These are phyloP conservation scores for Fonsecaea pedrosoi DNA, from an alignment of 2,329 filamentous ascomycete genomes.

Conservation along the genomic window DNA sequence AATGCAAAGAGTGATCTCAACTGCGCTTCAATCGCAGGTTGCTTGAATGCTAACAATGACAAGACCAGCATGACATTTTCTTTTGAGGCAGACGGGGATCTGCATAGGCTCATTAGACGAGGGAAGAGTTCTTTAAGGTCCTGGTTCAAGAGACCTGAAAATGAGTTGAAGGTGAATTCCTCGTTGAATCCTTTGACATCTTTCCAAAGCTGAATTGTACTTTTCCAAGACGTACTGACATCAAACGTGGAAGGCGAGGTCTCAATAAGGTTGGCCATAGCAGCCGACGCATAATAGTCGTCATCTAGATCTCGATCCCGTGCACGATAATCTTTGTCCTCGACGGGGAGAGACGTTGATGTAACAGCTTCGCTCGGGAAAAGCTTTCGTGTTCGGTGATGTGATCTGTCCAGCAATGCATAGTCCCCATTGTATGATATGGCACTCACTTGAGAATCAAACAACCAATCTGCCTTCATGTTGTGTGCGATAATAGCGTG, in stretches of 20 bases:
- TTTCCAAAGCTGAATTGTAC: constrained; percentile 14
- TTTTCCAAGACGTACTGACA: constrained; percentile 15
- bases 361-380: constrained; percentile 15
- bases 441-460: not conserved
- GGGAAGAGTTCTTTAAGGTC: constrained; percentile 17
- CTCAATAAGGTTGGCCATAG: constrained; percentile 14
- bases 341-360: not conserved
- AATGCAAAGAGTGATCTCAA: constrained; percentile 24
- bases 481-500: constrained; percentile 25
- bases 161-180: constrained; percentile 7
- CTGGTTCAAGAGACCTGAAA: constrained; percentile 18
- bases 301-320: constrained; percentile 20
- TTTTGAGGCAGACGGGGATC: constrained; percentile 3
- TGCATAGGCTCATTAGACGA: constrained; percentile 22
- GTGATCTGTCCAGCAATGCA: constrained; percentile 23
- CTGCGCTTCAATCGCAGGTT: not conserved
- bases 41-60: constrained; percentile 23
- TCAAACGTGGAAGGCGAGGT: constrained; percentile 18
- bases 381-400: constrained; percentile 23
- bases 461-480: constrained; percentile 25
- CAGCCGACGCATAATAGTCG: not conserved
- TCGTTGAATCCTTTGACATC: constrained; percentile 20
- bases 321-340: constrained; percentile 22
- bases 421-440: constrained; percentile 23
- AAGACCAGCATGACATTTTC: constrained; percentile 22